Evolutionary conservation across 1,139 yeast genomes (phyloP).

Genomic region (Saccharomycopsis phalli): DNA sequence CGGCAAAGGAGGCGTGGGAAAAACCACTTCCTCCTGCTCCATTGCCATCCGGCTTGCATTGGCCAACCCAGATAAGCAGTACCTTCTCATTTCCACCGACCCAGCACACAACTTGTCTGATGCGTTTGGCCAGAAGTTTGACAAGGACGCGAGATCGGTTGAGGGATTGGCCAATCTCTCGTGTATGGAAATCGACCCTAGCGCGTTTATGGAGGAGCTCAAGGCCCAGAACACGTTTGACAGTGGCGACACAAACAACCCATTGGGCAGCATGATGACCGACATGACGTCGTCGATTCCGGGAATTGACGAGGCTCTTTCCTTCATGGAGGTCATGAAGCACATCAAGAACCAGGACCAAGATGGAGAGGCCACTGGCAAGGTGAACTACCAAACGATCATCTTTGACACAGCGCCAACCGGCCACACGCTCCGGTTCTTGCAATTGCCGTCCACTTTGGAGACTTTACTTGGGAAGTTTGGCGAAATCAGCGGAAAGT

Average conservation of each 20-base stretch:
- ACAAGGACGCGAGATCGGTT: constrained; percentile 90
- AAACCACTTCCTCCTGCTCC: constrained; percentile 94
- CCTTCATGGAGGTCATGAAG: constrained; percentile 95
- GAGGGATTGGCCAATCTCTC: constrained; percentile 81
- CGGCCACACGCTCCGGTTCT: constrained; percentile 90
- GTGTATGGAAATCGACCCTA: constrained; percentile 98
- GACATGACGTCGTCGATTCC: constrained; percentile 95
- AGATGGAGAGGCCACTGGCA: constrained; percentile 21
- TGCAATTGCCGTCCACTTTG: constrained; percentile 86
- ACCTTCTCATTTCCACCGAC: constrained; percentile 87
- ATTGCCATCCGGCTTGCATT: constrained; percentile 85
- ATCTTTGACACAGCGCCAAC: constrained; percentile 98
- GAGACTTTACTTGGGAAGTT: constrained; percentile 82
- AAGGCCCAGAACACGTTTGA: constrained; percentile 56
- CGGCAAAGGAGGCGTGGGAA: constrained; percentile 99
- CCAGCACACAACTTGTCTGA: constrained; percentile 97
- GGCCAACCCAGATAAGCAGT: constrained; percentile 71
- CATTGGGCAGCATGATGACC: constrained; percentile 65
- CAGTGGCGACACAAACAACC: constrained; percentile 37
- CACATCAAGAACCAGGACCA: constrained; percentile 74
- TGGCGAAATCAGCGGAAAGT: constrained; percentile 72
- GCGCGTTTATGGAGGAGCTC: constrained; percentile 86
- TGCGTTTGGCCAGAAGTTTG: constrained; percentile 96
- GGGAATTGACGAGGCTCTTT: constrained; percentile 95
- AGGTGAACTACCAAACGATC: constrained; percentile 65